phyloP scores from a whole-genome alignment of 306 rosid species.

The Morella rubra region DNA sequence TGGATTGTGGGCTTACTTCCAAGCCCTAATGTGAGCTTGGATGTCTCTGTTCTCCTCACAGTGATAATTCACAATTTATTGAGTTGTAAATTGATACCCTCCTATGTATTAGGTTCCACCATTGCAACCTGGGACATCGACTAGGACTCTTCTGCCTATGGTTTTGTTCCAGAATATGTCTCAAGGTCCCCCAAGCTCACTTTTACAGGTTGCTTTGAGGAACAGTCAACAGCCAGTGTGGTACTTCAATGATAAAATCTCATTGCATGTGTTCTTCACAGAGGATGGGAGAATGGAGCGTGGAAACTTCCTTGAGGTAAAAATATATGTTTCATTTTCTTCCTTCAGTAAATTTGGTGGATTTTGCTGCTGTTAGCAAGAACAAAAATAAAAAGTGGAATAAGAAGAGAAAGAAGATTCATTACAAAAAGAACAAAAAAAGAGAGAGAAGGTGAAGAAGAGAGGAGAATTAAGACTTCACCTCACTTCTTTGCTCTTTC shows the following conservation, averaged over 20 bases:
- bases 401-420: not conserved
- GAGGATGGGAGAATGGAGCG: constrained; percentile 99
- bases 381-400: not conserved
- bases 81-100: constrained; percentile 20
- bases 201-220: constrained; percentile 87
- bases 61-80: constrained; percentile 15
- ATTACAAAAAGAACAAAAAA: not conserved
- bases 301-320: constrained; percentile 85
- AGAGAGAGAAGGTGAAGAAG: not conserved
- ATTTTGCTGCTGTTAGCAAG: not conserved
- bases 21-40: not conserved
- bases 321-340: constrained; percentile 12
- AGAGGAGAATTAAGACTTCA: not conserved
- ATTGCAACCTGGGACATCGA: constrained; percentile 75
- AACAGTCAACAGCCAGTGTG: constrained; percentile 93
- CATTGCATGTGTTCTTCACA: constrained; percentile 66
- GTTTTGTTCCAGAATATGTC: constrained; percentile 87
- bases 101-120: constrained; percentile 64
- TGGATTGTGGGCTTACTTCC: not conserved
- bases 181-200: constrained; percentile 95
- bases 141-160: constrained; percentile 81
- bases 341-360: constrained; percentile 5
- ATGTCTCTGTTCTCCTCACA: not conserved
- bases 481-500: not conserved
- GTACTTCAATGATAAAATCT: constrained; percentile 85